Percentiles rank a stretch among this genome's conserved stretches.
These are phyloP conservation scores for Toxicodendron radicans DNA, from an alignment of 345 rosid species.

Conservation along the genomic window DNA sequence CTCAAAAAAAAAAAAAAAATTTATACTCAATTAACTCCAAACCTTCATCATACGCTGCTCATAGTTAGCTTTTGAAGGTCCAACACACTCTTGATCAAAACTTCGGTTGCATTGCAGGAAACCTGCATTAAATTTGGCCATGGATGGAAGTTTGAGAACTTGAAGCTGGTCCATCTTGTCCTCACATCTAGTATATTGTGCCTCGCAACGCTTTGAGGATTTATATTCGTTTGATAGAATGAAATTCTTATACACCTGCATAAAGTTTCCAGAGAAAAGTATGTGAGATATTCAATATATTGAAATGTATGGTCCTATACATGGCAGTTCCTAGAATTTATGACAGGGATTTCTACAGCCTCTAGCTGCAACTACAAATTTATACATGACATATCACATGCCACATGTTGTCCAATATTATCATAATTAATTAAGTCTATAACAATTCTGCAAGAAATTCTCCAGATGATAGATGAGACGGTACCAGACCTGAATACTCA, in stretches of 20 bases:
- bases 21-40: background rate
- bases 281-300: conserved; percentile 11
- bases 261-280: conserved; percentile 24
- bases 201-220: conserved; percentile 90
- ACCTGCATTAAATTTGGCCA: conserved; percentile 99
- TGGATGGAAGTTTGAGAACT: conserved; percentile 94
- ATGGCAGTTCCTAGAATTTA: background rate
- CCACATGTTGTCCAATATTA: background rate
- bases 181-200: conserved; percentile 76
- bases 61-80: conserved; percentile 82
- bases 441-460: background rate
- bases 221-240: conserved; percentile 72
- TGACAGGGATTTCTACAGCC: background rate
- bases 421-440: background rate
- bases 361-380: background rate
- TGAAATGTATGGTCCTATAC: background rate
- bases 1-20: background rate
- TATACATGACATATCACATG: background rate
- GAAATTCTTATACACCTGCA: conserved; percentile 69
- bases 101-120: conserved; percentile 86
- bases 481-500: background rate
- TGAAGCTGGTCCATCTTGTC: conserved; percentile 99
- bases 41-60: conserved; percentile 93
- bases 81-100: conserved; percentile 79
- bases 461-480: no score